Conservation (phyloP, 495 filamentous ascomycete species). For the Pyrenula aspistea region DNA sequence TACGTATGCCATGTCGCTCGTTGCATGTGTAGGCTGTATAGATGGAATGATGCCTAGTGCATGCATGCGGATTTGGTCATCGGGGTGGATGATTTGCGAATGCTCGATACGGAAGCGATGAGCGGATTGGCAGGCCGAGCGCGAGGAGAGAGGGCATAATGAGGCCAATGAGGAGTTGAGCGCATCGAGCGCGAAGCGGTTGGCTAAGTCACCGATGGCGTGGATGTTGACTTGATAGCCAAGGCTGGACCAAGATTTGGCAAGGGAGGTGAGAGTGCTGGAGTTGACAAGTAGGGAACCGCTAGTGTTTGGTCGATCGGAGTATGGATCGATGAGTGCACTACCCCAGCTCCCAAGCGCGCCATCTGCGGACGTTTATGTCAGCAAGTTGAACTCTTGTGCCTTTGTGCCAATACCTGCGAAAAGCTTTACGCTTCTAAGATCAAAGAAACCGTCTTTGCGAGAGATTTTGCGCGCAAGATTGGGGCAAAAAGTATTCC, state of each 20-base stretch:
- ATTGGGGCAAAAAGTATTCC: conserved; percentile 46
- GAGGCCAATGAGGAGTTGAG: conserved; percentile 30
- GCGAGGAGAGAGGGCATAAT: conserved; percentile 28
- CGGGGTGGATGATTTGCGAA: conserved; percentile 50
- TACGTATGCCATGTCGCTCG: conserved; percentile 50
- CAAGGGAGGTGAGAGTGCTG: conserved; percentile 27
- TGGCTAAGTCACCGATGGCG: conserved; percentile 54
- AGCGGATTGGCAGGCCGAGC: conserved; percentile 26
- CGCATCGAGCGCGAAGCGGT: conserved; percentile 43
- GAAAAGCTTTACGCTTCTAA: conserved; percentile 47
- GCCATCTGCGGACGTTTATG: conserved; percentile 32
- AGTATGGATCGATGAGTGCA: conserved; percentile 50
- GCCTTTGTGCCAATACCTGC: conserved; percentile 27
- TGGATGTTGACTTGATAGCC: conserved; percentile 50
- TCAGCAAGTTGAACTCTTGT: neutral
- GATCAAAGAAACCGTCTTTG: conserved; percentile 28
- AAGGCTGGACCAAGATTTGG: conserved; percentile 32
- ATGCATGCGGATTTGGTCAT: conserved; percentile 40
- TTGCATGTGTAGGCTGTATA: conserved; percentile 59
- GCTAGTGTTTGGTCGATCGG: conserved; percentile 37
- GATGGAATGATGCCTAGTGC: conserved; percentile 46
- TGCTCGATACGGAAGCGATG: conserved; percentile 54
- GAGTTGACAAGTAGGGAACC: conserved; percentile 52
- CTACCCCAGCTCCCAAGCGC: conserved; percentile 54
- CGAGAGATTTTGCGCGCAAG: conserved; percentile 23